Conservation (phyloP, 306 rosid genomes). For the Gastrolobium bilobum region DNA sequence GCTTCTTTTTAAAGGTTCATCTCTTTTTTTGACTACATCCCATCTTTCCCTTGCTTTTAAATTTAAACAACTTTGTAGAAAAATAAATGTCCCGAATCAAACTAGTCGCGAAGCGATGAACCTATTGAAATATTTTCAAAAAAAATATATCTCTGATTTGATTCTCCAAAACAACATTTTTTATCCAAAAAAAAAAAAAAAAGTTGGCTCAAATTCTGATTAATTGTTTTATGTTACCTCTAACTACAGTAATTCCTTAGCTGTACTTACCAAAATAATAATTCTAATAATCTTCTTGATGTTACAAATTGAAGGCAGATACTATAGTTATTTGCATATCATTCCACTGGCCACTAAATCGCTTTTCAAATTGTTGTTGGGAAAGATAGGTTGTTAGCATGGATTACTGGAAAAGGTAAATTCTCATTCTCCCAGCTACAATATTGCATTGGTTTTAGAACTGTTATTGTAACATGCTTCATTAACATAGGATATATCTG, state of each 20-base stretch:
- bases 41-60: constrained; percentile 36
- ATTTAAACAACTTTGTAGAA: constrained; percentile 3
- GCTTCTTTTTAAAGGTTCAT: constrained; percentile 51
- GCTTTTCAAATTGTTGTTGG: not conserved
- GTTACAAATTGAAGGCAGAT: not conserved
- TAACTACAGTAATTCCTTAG: not conserved
- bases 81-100: not conserved
- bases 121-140: not conserved
- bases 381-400: too few relatives aligned
- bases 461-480: not conserved
- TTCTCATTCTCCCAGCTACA: not conserved
- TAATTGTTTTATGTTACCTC: not conserved
- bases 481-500: not conserved
- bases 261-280: not conserved
- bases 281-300: not conserved
- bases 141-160: not conserved
- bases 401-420: not conserved
- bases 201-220: not conserved
- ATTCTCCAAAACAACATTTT: not conserved
- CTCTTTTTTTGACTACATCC: constrained; percentile 39
- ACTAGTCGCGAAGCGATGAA: too few relatives aligned
- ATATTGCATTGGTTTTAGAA: not conserved
- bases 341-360: not conserved
- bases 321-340: not conserved
- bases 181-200: not conserved